Percentiles rank a stretch among this genome's conserved stretches.
Evolutionary conservation across 768 basidiomycete genomes (phyloP).

Genomic region (Mycena amicta): DNA sequence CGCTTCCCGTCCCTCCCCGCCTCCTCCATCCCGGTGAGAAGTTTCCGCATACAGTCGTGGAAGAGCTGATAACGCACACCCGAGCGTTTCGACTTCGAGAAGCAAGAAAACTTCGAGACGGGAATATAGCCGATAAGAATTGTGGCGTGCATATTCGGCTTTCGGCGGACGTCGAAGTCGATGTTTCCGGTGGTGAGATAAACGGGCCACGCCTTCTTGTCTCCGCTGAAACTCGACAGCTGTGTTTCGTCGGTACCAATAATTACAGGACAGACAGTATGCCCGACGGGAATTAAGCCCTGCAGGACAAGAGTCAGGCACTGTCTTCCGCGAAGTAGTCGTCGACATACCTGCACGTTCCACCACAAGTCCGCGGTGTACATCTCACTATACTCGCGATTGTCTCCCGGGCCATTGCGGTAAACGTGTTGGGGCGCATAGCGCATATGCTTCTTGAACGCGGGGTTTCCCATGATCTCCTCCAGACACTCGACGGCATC

Average conservation of each 20-base stretch:
- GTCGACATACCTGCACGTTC: slow-evolving; percentile 29
- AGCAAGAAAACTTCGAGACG: background rate
- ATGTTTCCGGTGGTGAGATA: background rate
- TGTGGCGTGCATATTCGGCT: background rate
- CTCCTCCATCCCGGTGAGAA: background rate
- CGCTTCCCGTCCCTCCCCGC: background rate
- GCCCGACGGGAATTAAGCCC: background rate
- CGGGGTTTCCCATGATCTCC: slow-evolving; percentile 30
- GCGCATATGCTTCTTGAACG: slow-evolving; percentile 25
- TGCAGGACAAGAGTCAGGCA: too few relatives aligned
- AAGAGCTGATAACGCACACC: background rate
- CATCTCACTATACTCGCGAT: slow-evolving; percentile 29
- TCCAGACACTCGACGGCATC: slow-evolving; percentile 29
- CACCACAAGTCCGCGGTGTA: slow-evolving; percentile 36
- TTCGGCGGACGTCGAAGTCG: background rate
- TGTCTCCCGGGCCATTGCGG: background rate
- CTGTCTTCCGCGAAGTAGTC: too few relatives aligned
- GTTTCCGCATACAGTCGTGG: background rate
- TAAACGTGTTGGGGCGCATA: slow-evolving; percentile 29
- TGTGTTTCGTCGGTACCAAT: background rate
- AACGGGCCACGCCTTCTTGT: slow-evolving; percentile 1
- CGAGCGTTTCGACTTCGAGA: background rate
- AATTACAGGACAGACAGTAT: background rate
- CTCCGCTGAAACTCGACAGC: background rate
- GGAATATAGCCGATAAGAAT: background rate